Evolutionary conservation across 2,329 filamentous ascomycete species (phyloP), one percentile per base, ranked within the genome.

Genomic region (Grosmannia clavigera): DNA sequence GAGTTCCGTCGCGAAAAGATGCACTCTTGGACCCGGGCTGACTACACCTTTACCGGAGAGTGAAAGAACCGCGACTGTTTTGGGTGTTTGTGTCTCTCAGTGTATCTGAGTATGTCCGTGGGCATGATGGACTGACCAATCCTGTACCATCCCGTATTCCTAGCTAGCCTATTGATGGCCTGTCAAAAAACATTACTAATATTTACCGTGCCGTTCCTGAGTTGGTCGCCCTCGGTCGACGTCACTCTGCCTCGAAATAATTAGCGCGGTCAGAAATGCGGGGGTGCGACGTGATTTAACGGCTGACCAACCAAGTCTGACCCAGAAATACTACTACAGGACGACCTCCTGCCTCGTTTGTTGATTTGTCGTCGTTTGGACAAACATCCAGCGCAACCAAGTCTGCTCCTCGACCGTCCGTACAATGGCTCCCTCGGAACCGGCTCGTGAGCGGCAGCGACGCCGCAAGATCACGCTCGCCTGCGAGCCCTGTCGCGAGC

Each of bases 1-100:
- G 83, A 88, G 64, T 97, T 96, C 70, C 83, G 86, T 63, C 77
- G 78, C 66, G 85, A 94, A 63, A 95, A 91, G 75, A 74, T 84
- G 74, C 70, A 70, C 60, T 61, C 68, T 3, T 84, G 81, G 81
- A 78, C 79, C 5, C 71, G 79, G n/a, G 75, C 74, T 35, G 77
- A 77, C 57, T 76, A 76, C 64, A 69, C 70, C 11, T 78, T 78
- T 62, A 19, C 43, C 19, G 73, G 54, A 43, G 35, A 43, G 35
- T 27, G 29, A 31, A 73, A 76, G 5, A 10, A n/a, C 1, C 27
- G 11, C 5, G 1, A 51, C 38, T 14, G 12, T 16, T 40, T 14
- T 16, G 12, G 12, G 12, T 40, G 38, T 16, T 16, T 40, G 9
- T 40, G 14, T 40, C 35, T 38, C 35, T 6, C 12, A 9, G 9